A percentile compares a stretch with the other conserved stretches of the same genome.
Evolutionary conservation across 2,329 filamentous ascomycete genomes (phyloP).

Genomic region (Ascochyta fabae): DNA sequence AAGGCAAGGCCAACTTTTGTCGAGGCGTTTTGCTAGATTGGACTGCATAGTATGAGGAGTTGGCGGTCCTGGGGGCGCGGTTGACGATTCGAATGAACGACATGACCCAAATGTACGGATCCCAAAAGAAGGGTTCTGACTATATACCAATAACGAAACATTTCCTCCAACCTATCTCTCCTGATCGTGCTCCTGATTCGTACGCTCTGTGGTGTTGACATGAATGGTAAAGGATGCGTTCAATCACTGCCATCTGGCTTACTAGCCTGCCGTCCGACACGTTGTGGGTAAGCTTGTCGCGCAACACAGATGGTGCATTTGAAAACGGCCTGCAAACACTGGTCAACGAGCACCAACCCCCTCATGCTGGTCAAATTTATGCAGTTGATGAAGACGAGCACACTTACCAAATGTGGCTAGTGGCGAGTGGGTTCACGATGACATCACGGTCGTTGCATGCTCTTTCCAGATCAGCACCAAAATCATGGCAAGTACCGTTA

Average conservation of each 20-base stretch:
- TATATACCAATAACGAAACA: constrained; percentile 20
- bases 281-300: too few species aligned
- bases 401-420: not conserved
- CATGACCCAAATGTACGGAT: constrained; percentile 18
- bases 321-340: not conserved
- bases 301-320: too few species aligned
- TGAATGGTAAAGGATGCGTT: too few species aligned
- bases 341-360: not conserved
- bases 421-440: not conserved
- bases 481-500: constrained; percentile 10
- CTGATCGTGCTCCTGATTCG: not conserved
- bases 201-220: too few species aligned
- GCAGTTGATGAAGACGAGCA: not conserved
- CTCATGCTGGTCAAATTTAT: not conserved
- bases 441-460: constrained; percentile 9
- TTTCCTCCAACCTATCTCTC: not conserved
- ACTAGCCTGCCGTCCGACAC: too few species aligned
- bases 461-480: constrained; percentile 15
- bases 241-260: too few species aligned
- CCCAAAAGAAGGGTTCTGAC: constrained; percentile 10
- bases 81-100: constrained; percentile 17
- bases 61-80: constrained; percentile 16
- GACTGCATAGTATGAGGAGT: constrained; percentile 15
- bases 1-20: constrained; percentile 4
- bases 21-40: constrained; percentile 26